These are phyloP conservation scores for Dacryopinax primogenitus DNA, from an alignment of 768 basidiomycete species.

Conservation along the genomic window DNA sequence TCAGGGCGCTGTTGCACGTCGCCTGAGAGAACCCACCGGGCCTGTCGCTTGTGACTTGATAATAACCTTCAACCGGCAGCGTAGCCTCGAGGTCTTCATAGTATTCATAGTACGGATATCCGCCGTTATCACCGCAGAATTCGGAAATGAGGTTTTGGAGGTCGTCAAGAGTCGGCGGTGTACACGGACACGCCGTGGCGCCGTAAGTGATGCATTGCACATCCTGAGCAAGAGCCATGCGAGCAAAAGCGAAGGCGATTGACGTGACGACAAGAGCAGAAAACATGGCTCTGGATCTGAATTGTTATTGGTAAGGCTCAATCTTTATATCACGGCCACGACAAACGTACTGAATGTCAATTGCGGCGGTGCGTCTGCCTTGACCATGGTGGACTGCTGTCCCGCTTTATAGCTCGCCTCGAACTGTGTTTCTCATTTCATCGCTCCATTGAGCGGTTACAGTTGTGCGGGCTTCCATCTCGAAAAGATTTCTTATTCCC, in stretches of 20 bases:
- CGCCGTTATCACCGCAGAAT: neutral
- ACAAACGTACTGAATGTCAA: no score
- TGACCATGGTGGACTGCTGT: no score
- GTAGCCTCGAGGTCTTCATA: neutral
- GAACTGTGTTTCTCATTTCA: no score
- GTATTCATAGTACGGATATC: neutral
- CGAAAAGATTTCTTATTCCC: no score
- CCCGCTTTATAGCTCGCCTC: no score
- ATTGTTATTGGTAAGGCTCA: no score
- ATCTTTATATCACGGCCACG: no score
- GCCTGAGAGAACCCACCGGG: neutral
- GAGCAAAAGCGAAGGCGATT: neutral
- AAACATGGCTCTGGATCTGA: no score
- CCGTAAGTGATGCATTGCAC: neutral
- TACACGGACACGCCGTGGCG: neutral
- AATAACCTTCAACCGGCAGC: neutral
- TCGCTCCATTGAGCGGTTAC: no score
- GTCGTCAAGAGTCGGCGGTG: neutral
- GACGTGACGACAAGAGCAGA: neutral
- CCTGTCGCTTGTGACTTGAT: neutral
- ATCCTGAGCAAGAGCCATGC: neutral
- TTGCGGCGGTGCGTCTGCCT: no score
- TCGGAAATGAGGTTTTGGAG: neutral
- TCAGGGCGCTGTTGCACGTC: neutral
- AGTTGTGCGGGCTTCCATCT: no score